Base-by-base conservation (phyloP, 495 filamentous ascomycete species). In the Hypoxylon intermedium region DNA sequence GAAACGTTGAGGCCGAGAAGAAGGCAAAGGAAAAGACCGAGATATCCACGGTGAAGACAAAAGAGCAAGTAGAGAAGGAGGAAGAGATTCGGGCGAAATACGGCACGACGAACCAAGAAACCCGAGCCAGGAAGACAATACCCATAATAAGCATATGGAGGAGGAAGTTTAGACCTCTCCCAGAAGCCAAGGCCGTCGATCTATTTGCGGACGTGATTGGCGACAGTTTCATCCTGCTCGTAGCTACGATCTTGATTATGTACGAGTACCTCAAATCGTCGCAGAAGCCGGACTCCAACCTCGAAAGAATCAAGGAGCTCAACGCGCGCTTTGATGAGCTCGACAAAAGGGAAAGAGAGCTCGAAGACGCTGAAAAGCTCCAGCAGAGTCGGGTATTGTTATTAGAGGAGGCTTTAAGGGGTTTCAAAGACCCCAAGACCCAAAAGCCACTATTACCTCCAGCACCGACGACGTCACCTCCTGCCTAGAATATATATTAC, bases 101-200 rank as follows among this genome's bases (percentile, higher is more conserved):
- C 59, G 75, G 75, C 11, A 69, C 74, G 0, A 72, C 70, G n/a
- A 63, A 72, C 15, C 62, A 71, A 43, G 73, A 73, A 19, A 65
- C 67, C 1, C 71, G 75, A 15, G 53, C 72, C 33, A 48, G 48
- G 41, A 80, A 67, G 52, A 60, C 55, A 23, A 44, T 63, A 12
- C 71, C 71, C 38, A 59, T 68, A 40, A 63, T 67, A 49, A 83
- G 76, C 60, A 66, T 82, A 15, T 85, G 76, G 81, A 79, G 44
- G 60, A 74, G 79, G 37, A 78, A 75, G 59, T 85, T 80, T 20
- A 79, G 93, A 49, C 88, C 95, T 1, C 79, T 99, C 1, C 88
- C 90, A 26, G 95, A 99, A 66, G 83, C 84, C 11, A 97, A 98
- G 69, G 94, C 94, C 4, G 96, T 99, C 21, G 94, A 99, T 69